These are phyloP conservation scores for Globisporangium barbulae DNA, from an alignment of 352 stramenopile species.

Conservation along the genomic window DNA sequence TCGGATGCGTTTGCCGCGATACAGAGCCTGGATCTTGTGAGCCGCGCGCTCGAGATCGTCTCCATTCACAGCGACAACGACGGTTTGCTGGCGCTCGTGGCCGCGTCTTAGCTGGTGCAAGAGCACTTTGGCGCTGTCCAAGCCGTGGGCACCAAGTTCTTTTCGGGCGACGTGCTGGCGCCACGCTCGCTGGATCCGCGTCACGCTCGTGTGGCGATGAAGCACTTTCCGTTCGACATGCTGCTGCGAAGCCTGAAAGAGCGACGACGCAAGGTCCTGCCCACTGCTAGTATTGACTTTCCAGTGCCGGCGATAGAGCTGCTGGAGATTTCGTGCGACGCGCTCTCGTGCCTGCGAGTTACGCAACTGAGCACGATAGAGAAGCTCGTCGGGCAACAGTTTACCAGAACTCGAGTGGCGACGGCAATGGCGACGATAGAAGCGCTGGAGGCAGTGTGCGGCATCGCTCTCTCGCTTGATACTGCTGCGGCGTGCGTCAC, in stretches of 20 bases:
- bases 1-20: slow-evolving; percentile 43
- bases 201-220: slow-evolving; percentile 14
- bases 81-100: slow-evolving; percentile 26
- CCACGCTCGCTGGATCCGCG: slow-evolving; percentile 42
- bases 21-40: slow-evolving; percentile 51
- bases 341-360: slow-evolving; percentile 28
- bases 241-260: background rate
- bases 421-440: slow-evolving; percentile 17
- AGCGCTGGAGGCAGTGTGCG: slow-evolving; percentile 28
- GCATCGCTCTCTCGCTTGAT: slow-evolving; percentile 14
- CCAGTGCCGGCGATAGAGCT: slow-evolving; percentile 28
- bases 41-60: slow-evolving; percentile 30
- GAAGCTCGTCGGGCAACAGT: slow-evolving; percentile 22
- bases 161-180: slow-evolving; percentile 19
- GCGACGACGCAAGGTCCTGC: slow-evolving; percentile 8
- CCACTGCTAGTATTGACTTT: slow-evolving; percentile 13
- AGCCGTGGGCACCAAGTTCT: background rate
- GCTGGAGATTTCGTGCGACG: slow-evolving; percentile 45
- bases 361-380: slow-evolving; percentile 37
- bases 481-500: slow-evolving; percentile 19
- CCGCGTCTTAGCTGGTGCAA: slow-evolving; percentile 38
- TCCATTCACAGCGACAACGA: background rate
- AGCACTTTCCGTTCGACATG: slow-evolving; percentile 14
- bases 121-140: slow-evolving; percentile 31
- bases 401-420: background rate